These are phyloP conservation scores for Penicillium nordicum DNA, from an alignment of 2,329 filamentous ascomycete species.

Conservation along the genomic window DNA sequence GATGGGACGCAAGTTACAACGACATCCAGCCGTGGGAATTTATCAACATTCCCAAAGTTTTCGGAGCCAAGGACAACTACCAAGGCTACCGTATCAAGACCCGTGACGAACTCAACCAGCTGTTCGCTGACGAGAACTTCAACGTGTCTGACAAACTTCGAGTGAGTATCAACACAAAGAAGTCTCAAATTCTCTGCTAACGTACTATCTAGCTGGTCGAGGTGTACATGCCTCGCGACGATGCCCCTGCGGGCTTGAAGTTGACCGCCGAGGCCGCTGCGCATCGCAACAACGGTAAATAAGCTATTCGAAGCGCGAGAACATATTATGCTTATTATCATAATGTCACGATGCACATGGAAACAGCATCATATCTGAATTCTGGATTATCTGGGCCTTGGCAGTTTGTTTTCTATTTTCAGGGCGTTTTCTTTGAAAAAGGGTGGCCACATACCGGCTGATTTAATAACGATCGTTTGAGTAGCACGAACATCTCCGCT, in stretches of 20 bases:
- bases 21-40: slow-evolving; percentile 75
- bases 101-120: slow-evolving; percentile 62
- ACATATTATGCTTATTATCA: not conserved
- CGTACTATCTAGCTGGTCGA: slow-evolving; percentile 67
- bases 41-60: slow-evolving; percentile 63
- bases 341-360: not conserved
- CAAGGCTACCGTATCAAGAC: slow-evolving; percentile 67
- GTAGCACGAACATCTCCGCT: not conserved
- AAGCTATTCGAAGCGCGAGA: slow-evolving; percentile 1
- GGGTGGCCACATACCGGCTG: not conserved
- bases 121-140: slow-evolving; percentile 65
- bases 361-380: not conserved
- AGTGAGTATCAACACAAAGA: slow-evolving; percentile 23
- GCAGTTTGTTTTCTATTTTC: not conserved
- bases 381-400: not conserved
- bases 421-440: not conserved
- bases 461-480: not conserved
- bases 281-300: slow-evolving; percentile 63
- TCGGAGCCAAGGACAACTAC: slow-evolving; percentile 60
- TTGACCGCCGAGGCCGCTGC: slow-evolving; percentile 69
- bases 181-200: slow-evolving; percentile 13
- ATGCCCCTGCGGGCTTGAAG: slow-evolving; percentile 69
- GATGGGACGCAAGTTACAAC: slow-evolving; percentile 75
- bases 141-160: slow-evolving; percentile 48
- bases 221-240: slow-evolving; percentile 73